Base-by-base conservation (phyloP, 148 eudicot species). In the Rhododendron ovatum region DNA sequence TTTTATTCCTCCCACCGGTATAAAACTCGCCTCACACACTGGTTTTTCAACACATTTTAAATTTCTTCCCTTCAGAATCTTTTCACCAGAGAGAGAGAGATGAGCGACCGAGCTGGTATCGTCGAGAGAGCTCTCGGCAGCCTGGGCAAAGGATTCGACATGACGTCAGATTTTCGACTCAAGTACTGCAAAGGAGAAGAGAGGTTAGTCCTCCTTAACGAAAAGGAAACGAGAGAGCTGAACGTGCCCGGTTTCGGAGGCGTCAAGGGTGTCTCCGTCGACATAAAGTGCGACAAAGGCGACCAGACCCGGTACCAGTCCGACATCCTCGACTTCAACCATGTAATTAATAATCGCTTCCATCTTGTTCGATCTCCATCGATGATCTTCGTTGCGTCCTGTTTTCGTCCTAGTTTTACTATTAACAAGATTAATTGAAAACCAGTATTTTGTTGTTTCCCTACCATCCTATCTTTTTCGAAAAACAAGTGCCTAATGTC, bases 251-350 rank as follows among this genome's bases (percentile, higher is more conserved):
- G 98, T 22, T 90, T 92, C 80, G 96, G 98, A 12, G 14, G 81
- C 26, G 87, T 86, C 43, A 43, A 86, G 15, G 77, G 91, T 17
- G 87, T 94, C 69, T 92, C 98, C 5, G 53, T 87, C 47, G 98
- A 95, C 48, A 94, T 95, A 28, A 94, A 94, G 84, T 95, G 96
- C 80, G 98, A 93, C 45, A 95, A 94, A 87, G 98, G 98, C 30
- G 98, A 96, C 74, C 91, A 91, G 22, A 93, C 90, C 30, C 93
- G 98, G 8, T 93, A 91, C 67, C 98, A 96, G 86, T 92, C 98
- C 24, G 98, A 94, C 74, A 90, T 96, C 87, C 95, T 94, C 45
- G 94, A 92, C 61, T 96, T 96, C 83, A 93, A 88, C 26, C 95
- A 95, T 91, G 98, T 95, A 78, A 6, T 3, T 35, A 35, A 35